These are phyloP conservation scores for Arxiozyma telluris DNA, from an alignment of 1,139 yeast genomes.

Conservation along the genomic window DNA sequence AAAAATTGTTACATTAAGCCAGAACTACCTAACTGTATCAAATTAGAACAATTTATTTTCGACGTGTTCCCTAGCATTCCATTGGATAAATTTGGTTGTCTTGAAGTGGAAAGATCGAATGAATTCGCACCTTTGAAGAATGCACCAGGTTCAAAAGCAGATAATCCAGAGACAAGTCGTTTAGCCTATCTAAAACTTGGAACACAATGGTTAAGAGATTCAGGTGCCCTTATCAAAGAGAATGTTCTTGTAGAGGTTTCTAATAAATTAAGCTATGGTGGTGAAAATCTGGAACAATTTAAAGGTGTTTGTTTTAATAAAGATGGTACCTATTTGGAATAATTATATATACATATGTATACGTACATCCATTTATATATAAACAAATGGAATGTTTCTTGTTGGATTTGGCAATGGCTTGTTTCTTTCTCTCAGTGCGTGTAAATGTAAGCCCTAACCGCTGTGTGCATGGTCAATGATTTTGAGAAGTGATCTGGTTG, in stretches of 20 bases:
- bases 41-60: constrained; percentile 93
- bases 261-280: constrained; percentile 66
- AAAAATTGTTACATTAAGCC: constrained; percentile 53
- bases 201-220: constrained; percentile 62
- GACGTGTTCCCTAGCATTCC: constrained; percentile 85
- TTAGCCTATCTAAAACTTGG: constrained; percentile 57
- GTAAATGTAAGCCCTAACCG: too few relatives aligned
- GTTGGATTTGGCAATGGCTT: too few relatives aligned
- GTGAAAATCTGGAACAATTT: constrained; percentile 67
- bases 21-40: constrained; percentile 73
- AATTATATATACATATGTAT: neutral
- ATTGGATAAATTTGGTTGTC: constrained; percentile 71
- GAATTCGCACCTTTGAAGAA: constrained; percentile 95
- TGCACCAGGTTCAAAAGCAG: constrained; percentile 71
- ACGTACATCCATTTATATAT: neutral
- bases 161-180: constrained; percentile 79
- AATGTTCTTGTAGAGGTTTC: constrained; percentile 64
- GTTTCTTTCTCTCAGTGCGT: too few relatives aligned
- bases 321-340: constrained; percentile 11
- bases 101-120: constrained; percentile 76
- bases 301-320: constrained; percentile 43
- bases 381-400: neutral
- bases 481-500: too few relatives aligned
- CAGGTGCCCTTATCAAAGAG: constrained; percentile 55
- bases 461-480: too few relatives aligned